Evolutionary conservation across 2,329 filamentous ascomycete species (phyloP), one percentile per base, ranked within the genome.

Genomic region (Trichoderma brevicompactum): DNA sequence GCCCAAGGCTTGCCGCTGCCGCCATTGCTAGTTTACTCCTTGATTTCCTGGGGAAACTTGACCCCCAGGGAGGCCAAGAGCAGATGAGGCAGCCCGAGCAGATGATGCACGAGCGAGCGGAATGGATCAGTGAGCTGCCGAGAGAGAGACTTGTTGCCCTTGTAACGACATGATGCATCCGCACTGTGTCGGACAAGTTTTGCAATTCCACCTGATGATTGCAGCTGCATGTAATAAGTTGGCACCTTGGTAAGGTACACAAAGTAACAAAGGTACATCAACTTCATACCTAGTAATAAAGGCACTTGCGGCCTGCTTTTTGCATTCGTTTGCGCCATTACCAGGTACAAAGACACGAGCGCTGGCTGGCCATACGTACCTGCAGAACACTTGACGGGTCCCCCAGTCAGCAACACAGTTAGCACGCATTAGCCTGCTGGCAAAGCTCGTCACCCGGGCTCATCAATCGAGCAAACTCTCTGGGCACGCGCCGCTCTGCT

Each of bases 361-460:
- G 53, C 40, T 19, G 23, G 15, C 43, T 15, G 19, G 43, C 19
- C 44, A n/a, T 48, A 17, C 44, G 41, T 58, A 12, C 59, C 49
- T 53, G 59, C 48, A 62, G 59, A 23, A 23, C 48, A 53, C 41
- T 48, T 19, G 34, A 43, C 32, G n/a, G 19, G 19, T 9, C 15
- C 41, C 34, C 28, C 48, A 62, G 59, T 36, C 46, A 53, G 46
- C 59, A 62, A 34, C 58, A 53, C 59, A 54, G 59, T 62, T 53
- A 62, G 59, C 32, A 44, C 38, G 56, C 48, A n/a, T 23, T 62
- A 62, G 59, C n/a, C 59, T 58, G 23, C 12, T 34, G 40, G 23
- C 23, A 28, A 28, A 28, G 23, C 23, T 28, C 23, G 23, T 28
- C 23, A 28, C 2, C 13, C 15, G 48, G 48, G 4, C 49, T 43